Base-by-base conservation (phyloP, 1,284 basidiomycete genomes). In the Austroboletus novae-zelandiae region DNA sequence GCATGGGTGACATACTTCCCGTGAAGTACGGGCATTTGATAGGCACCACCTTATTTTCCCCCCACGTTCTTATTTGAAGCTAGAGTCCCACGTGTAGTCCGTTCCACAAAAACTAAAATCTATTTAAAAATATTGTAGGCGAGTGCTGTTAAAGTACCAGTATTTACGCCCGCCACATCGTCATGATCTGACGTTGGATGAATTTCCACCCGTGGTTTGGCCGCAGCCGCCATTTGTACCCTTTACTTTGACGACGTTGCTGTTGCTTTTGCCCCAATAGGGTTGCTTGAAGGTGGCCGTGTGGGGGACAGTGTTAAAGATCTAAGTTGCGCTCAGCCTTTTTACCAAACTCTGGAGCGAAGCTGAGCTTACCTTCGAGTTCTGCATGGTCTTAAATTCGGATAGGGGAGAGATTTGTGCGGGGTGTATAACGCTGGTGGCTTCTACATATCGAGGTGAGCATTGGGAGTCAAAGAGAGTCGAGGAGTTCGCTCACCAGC, bases 301-400 rank as follows among this genome's bases (percentile, higher is more conserved):
- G 37, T 8, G 5, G 20, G 51, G 30, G 9, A 40, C 18, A 17
- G 35, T 15, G 18, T 35, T 18, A 6, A 3, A 29, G 36, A 51
- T n/a, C 63, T 62, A 27, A 23, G 20, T 23, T 5, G 1, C 13
- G 20, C 43, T 66, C 42, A 58, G 37, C 41, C 18, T 8, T 41
- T 14, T 32, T 10, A 32, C 31, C 31, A 11, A 44, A 23, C 23
- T 29, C 27, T 1, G 2, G 31, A 31, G n/a, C 15, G 17, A 41
- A 9, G 5, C 9, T 23, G 14, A 14, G 25, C 44, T 42, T 40
- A 54, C 61, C 45, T 56, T 32, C 2, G 43, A 3, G 40, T 20
- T 43, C 17, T 14, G 30, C 64, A 66, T 66, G 8, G 4, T 55
- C 2, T 27, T 23, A 11, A 11, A 4, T 56, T 39, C 5, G 14